Conservation (phyloP, 306 rosid genomes). For the Trifolium dubium region DNA sequence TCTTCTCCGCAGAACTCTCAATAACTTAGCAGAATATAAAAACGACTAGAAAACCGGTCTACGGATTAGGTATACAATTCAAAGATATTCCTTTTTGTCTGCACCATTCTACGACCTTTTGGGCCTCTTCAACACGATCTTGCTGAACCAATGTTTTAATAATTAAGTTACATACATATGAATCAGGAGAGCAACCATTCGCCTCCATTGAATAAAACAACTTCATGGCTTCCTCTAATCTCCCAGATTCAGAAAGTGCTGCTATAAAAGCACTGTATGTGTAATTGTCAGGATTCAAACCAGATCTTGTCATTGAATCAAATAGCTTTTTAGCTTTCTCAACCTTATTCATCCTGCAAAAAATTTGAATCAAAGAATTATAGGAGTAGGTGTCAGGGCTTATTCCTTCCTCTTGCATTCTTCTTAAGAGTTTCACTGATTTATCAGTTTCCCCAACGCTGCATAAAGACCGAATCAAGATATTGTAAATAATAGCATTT, state of each 20-base stretch:
- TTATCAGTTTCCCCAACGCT: slow-evolving; percentile 61
- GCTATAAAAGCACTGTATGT: slow-evolving; percentile 68
- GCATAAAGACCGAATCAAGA: slow-evolving; percentile 74
- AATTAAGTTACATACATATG: slow-evolving; percentile 59
- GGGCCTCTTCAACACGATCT: slow-evolving; percentile 54
- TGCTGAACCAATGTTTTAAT: slow-evolving; percentile 50
- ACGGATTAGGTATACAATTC: slow-evolving; percentile 40
- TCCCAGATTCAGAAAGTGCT: slow-evolving; percentile 62
- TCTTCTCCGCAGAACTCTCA: slow-evolving; percentile 31
- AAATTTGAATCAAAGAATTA: slow-evolving; percentile 69
- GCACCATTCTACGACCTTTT: slow-evolving; percentile 53
- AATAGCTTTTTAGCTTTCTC: slow-evolving; percentile 69
- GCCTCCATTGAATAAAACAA: slow-evolving; percentile 67
- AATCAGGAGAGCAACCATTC: slow-evolving; percentile 66
- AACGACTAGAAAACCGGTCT: slow-evolving; percentile 23
- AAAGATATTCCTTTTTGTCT: slow-evolving; percentile 47
- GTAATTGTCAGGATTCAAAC: slow-evolving; percentile 67
- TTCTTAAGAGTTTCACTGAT: slow-evolving; percentile 58
- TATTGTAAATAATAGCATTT: slow-evolving; percentile 69
- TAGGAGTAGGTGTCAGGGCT: slow-evolving; percentile 73
- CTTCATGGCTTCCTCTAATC: slow-evolving; percentile 72
- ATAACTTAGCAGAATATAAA: slow-evolving; percentile 20
- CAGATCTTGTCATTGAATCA: slow-evolving; percentile 60
- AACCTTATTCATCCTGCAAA: slow-evolving; percentile 60
- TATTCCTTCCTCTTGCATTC: slow-evolving; percentile 73